These are phyloP conservation scores for Didymosphaeria variabile DNA, from an alignment of 2,329 filamentous ascomycete species.

Conservation along the genomic window DNA sequence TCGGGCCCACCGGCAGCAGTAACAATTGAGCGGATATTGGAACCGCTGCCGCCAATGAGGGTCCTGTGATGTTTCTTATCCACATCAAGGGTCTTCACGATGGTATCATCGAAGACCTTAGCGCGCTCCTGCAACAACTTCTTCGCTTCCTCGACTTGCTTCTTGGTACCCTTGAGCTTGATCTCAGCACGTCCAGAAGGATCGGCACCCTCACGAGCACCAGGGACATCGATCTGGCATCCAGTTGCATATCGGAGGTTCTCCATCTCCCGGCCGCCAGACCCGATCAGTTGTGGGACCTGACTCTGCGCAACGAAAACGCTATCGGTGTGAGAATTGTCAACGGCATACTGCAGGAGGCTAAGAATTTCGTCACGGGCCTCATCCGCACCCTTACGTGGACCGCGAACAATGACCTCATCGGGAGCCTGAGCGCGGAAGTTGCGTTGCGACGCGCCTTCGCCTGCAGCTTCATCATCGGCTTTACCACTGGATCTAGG, in stretches of 20 bases:
- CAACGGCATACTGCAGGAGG: slow-evolving; percentile 86
- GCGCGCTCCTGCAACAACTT: slow-evolving; percentile 88
- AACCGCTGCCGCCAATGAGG: slow-evolving; percentile 86
- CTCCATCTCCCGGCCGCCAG: slow-evolving; percentile 90
- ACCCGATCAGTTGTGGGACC: slow-evolving; percentile 91
- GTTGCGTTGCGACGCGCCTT: slow-evolving; percentile 69
- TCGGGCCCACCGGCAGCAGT: slow-evolving; percentile 87
- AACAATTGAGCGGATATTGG: slow-evolving; percentile 87
- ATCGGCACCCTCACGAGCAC: slow-evolving; percentile 74
- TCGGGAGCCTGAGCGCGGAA: slow-evolving; percentile 79
- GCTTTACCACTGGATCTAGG: slow-evolving; percentile 74
- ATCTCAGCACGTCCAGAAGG: slow-evolving; percentile 79
- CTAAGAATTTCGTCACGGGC: slow-evolving; percentile 91
- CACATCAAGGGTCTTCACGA: slow-evolving; percentile 84
- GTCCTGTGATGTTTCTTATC: slow-evolving; percentile 92
- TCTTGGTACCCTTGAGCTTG: slow-evolving; percentile 89
- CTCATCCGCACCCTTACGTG: slow-evolving; percentile 90
- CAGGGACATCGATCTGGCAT: slow-evolving; percentile 90
- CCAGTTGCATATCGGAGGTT: slow-evolving; percentile 84
- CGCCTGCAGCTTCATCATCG: slow-evolving; percentile 72
- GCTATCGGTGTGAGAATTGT: slow-evolving; percentile 81
- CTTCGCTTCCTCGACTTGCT: slow-evolving; percentile 89
- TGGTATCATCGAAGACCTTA: slow-evolving; percentile 87
- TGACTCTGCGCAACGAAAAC: slow-evolving; percentile 91
- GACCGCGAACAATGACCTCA: slow-evolving; percentile 89